Conservation (phyloP, 805 yeast genomes). For the Cyberlindnera euphorbiiphila region DNA sequence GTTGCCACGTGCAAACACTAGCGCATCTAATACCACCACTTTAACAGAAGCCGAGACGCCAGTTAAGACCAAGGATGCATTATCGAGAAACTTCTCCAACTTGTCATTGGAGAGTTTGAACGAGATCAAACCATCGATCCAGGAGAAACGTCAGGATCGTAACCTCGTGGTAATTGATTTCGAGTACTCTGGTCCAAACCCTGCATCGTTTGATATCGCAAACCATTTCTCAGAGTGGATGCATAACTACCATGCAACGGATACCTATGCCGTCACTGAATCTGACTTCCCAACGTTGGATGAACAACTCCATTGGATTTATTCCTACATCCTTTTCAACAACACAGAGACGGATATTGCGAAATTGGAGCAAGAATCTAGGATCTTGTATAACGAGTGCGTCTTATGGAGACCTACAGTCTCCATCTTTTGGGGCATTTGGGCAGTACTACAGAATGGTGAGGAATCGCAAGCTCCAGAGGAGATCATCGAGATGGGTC, state of each 20-base stretch:
- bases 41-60: background rate
- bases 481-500: conserved; percentile 43
- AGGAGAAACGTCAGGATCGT: conserved; percentile 50
- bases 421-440: conserved; percentile 76
- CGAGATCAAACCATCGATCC: conserved; percentile 33
- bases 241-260: conserved; percentile 71
- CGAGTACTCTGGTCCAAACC: conserved; percentile 90
- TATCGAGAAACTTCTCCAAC: conserved; percentile 17
- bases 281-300: conserved; percentile 62
- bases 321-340: conserved; percentile 46
- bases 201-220: conserved; percentile 85
- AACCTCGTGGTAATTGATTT: conserved; percentile 92
- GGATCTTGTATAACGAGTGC: conserved; percentile 57
- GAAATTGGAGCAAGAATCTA: conserved; percentile 41
- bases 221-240: conserved; percentile 98
- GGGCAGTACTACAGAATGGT: conserved; percentile 88
- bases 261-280: conserved; percentile 44
- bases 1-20: conserved; percentile 41
- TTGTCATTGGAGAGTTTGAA: conserved; percentile 23
- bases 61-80: background rate
- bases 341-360: conserved; percentile 21
- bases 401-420: conserved; percentile 78
- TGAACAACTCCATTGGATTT: conserved; percentile 66
- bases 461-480: conserved; percentile 20
- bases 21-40: conserved; percentile 17